These are phyloP conservation scores for Anthracocystis setariae DNA, from an alignment of 1,284 basidiomycete genomes.

Conservation along the genomic window DNA sequence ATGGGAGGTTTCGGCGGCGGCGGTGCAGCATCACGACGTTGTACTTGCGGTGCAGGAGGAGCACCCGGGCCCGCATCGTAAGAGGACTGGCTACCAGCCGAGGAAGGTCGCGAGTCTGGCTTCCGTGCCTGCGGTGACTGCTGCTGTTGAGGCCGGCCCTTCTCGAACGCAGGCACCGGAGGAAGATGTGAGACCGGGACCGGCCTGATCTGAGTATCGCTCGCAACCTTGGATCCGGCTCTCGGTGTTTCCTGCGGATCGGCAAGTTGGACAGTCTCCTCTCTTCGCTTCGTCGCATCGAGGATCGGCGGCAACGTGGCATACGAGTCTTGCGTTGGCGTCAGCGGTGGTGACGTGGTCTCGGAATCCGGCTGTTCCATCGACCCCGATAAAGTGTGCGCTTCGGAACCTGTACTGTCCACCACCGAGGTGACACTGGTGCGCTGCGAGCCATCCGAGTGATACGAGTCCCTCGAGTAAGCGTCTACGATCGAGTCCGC, in stretches of 20 bases:
- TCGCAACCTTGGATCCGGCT: slow-evolving; percentile 8
- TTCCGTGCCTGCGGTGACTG: slow-evolving; percentile 15
- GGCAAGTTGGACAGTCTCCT: neutral
- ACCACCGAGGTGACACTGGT: slow-evolving; percentile 54
- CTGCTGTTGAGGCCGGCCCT: slow-evolving; percentile 30
- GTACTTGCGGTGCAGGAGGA: slow-evolving; percentile 2
- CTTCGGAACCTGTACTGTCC: slow-evolving; percentile 31
- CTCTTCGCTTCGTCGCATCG: slow-evolving; percentile 3
- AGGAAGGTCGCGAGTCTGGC: slow-evolving; percentile 15
- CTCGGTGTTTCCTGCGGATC: slow-evolving; percentile 20
- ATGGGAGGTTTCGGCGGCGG: slow-evolving; percentile 9
- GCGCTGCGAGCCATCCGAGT: slow-evolving; percentile 54
- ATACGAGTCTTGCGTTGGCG: slow-evolving; percentile 48
- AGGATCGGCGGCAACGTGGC: slow-evolving; percentile 1
- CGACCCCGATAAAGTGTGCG: slow-evolving; percentile 1
- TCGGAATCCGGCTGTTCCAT: slow-evolving; percentile 4
- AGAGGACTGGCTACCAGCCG: slow-evolving; percentile 11
- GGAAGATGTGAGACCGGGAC: slow-evolving; percentile 49
- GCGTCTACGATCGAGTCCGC: slow-evolving; percentile 59
- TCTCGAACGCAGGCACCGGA: slow-evolving; percentile 54
- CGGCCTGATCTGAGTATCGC: slow-evolving; percentile 41
- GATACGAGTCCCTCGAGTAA: slow-evolving; percentile 57
- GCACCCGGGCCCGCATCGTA: slow-evolving; percentile 1
- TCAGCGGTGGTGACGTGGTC: slow-evolving; percentile 36
- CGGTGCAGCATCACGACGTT: slow-evolving; percentile 19